Evolutionary conservation across 2,329 filamentous ascomycete genomes (phyloP).

Genomic region (Scleromitrula shiraiana): DNA sequence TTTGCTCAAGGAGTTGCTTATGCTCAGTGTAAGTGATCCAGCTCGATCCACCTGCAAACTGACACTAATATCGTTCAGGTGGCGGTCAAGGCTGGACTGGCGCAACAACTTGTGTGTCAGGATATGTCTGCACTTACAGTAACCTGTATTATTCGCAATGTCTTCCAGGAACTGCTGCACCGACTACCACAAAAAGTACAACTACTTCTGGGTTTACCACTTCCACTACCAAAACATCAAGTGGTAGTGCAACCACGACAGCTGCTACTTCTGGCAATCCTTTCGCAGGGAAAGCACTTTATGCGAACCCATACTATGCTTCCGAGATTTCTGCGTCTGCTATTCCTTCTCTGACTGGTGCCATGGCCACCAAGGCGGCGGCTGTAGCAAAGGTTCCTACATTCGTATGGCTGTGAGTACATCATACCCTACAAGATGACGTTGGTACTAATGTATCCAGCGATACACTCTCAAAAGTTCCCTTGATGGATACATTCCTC

Average conservation of each 20-base stretch:
- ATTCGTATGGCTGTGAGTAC: conserved; percentile 43
- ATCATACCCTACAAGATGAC: neutral
- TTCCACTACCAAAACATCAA: conserved; percentile 8
- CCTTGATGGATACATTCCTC: conserved; percentile 39
- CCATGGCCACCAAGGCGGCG: conserved; percentile 41
- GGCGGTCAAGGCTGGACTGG: conserved; percentile 24
- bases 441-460: conserved; percentile 4
- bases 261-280: conserved; percentile 42
- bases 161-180: conserved; percentile 20
- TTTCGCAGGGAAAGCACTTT: conserved; percentile 41
- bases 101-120: conserved; percentile 24
- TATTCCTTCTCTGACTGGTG: conserved; percentile 52
- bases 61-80: conserved; percentile 14
- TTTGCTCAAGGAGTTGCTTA: conserved; percentile 23
- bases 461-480: conserved; percentile 42
- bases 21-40: conserved; percentile 23
- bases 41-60: neutral
- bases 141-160: conserved; percentile 27
- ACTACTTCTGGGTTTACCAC: conserved; percentile 12
- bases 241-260: conserved; percentile 17
- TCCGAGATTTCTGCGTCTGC: conserved; percentile 46
- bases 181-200: conserved; percentile 8
- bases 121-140: conserved; percentile 21
- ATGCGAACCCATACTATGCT: conserved; percentile 45
- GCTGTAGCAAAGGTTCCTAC: conserved; percentile 43